Evolutionary conservation across 768 basidiomycete species (phyloP).

Genomic region (Pulveroboletus frians): DNA sequence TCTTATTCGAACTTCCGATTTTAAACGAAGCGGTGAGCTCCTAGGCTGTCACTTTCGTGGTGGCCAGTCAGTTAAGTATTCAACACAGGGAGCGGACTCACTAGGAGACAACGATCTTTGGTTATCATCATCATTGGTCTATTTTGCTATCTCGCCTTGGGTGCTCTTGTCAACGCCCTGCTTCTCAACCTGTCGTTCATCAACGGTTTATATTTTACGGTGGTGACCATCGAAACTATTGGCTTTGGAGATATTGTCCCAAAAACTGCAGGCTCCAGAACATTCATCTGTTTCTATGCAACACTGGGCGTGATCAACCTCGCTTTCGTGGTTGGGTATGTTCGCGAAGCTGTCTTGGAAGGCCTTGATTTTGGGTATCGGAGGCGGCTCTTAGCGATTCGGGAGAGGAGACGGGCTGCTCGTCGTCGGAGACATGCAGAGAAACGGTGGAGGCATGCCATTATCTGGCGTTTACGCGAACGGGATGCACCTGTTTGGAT

Average conservation of each 20-base stretch:
- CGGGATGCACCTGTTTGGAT: constrained; percentile 52
- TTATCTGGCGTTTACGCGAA: constrained; percentile 59
- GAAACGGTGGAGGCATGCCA: constrained; percentile 52
- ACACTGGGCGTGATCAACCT: constrained; percentile 59
- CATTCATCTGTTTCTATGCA: constrained; percentile 57
- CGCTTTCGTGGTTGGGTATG: constrained; percentile 57
- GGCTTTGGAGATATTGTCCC: constrained; percentile 77
- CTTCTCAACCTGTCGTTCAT: constrained; percentile 55
- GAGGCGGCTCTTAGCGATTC: constrained; percentile 45
- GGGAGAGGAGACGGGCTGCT: constrained; percentile 40
- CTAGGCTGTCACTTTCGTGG: background rate
- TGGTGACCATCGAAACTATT: constrained; percentile 68
- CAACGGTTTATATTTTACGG: constrained; percentile 72
- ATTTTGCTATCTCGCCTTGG: constrained; percentile 68
- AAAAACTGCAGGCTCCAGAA: constrained; percentile 41
- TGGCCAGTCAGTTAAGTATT: background rate
- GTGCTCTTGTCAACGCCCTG: constrained; percentile 54
- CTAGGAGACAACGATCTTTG: constrained; percentile 73
- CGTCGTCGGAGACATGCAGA: constrained; percentile 42
- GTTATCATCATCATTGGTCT: constrained; percentile 74
- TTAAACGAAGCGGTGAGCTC: constrained; percentile 53
- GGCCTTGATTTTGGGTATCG: constrained; percentile 62
- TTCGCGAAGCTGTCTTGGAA: constrained; percentile 70
- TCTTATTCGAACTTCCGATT: constrained; percentile 52
- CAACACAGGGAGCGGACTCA: constrained; percentile 66